phyloP scores from a whole-genome alignment of 257 asterid genomes.

The Nyctanthes arbortristis region DNA sequence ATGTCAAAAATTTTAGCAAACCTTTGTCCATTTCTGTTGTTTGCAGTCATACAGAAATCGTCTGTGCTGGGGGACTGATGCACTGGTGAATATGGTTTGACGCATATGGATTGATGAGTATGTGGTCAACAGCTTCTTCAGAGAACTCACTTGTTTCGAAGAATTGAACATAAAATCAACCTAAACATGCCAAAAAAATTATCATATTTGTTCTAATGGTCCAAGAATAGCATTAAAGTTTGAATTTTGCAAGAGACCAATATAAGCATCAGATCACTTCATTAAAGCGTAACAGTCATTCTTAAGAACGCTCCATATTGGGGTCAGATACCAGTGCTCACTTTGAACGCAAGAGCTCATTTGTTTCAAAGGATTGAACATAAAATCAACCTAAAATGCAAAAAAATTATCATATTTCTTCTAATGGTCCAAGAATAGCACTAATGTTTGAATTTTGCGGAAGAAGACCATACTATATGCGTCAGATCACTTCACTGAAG shows the following conservation, averaged over 20 bases:
- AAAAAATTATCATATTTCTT: conserved; percentile 8
- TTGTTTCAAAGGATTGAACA: conserved; percentile 87
- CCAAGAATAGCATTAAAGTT: conserved; percentile 1
- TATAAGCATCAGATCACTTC: neutral
- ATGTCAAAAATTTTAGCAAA: conserved; percentile 25
- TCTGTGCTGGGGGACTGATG: conserved; percentile 88
- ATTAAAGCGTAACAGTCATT: neutral
- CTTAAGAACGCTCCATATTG: neutral
- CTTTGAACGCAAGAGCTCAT: conserved; percentile 33
- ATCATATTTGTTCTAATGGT: conserved; percentile 9
- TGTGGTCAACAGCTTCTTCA: conserved; percentile 77
- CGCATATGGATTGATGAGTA: conserved; percentile 73
- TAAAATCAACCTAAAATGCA: conserved; percentile 77
- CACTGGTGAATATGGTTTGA: conserved; percentile 91
- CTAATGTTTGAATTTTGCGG: neutral
- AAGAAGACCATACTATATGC: conserved; percentile 7
- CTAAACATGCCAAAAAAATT: conserved; percentile 34
- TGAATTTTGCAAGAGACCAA: conserved; percentile 2
- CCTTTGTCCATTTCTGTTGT: conserved; percentile 98
- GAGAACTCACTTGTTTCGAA: conserved; percentile 74
- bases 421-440: conserved; percentile 3
- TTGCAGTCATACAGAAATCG: conserved; percentile 78
- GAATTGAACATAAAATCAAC: conserved; percentile 95
- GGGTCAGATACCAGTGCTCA: neutral
- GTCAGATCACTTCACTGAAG: neutral